phyloP scores from a whole-genome alignment of 2,329 filamentous ascomycete genomes.

The Paracoccidioides brasiliensis region DNA sequence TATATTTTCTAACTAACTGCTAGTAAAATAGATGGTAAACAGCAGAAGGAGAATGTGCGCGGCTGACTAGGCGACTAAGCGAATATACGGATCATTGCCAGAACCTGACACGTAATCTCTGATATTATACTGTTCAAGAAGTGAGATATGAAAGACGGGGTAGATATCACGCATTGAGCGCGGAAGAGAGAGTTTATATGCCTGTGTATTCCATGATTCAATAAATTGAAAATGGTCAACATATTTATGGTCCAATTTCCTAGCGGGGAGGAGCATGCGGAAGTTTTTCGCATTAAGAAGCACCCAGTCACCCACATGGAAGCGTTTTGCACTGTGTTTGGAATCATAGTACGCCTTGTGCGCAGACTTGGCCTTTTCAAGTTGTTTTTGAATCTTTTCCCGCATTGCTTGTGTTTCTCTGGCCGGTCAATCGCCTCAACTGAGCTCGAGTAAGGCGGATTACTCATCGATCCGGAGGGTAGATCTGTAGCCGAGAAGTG shows the following conservation, averaged over 20 bases:
- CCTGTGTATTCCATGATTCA: neutral
- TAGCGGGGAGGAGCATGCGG: neutral
- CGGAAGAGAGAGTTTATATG: neutral
- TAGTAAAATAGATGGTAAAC: too few relatives aligned
- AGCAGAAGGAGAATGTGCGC: too few relatives aligned
- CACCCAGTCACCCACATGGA: neutral
- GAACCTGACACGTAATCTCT: too few relatives aligned
- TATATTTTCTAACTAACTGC: too few relatives aligned
- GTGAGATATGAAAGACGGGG: neutral
- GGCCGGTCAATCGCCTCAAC: too few relatives aligned
- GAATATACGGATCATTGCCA: too few relatives aligned
- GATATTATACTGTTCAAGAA: neutral
- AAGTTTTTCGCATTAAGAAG: neutral
- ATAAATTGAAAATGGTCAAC: neutral
- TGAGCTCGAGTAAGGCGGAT: too few relatives aligned
- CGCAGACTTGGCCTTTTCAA: neutral
- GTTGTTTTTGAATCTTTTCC: neutral
- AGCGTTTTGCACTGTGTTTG: neutral
- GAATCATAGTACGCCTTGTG: neutral
- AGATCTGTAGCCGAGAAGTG: neutral
- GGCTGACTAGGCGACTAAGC: too few relatives aligned
- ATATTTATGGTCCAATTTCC: neutral
- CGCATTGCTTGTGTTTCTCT: too few relatives aligned
- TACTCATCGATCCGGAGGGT: neutral
- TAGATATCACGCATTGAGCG: neutral